Percentiles rank a stretch among this genome's conserved stretches.
Conservation (phyloP, 352 stramenopile genomes). For the Phytopythium delawarense region DNA sequence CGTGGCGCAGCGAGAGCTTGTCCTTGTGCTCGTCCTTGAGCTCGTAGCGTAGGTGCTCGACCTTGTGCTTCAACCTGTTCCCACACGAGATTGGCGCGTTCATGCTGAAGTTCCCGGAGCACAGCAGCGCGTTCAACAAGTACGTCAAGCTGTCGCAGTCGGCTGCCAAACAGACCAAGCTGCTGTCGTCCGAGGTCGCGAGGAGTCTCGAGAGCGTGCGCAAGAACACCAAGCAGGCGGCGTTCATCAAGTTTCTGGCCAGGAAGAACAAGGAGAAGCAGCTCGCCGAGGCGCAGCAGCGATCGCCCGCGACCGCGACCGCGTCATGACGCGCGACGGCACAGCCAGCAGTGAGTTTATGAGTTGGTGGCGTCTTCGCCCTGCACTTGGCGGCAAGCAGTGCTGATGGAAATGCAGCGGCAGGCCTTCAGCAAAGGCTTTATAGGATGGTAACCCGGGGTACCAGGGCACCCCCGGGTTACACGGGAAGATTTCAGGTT, state of each 20-base stretch:
- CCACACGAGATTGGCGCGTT: conserved; percentile 56
- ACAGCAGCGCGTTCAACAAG: conserved; percentile 64
- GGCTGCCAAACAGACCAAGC: conserved; percentile 38
- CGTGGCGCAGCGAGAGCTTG: conserved; percentile 86
- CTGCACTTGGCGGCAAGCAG: neutral
- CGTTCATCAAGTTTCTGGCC: conserved; percentile 57
- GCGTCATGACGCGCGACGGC: neutral
- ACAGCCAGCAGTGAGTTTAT: neutral
- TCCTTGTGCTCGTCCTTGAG: conserved; percentile 93
- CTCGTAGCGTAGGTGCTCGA: conserved; percentile 84
- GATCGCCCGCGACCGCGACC: neutral
- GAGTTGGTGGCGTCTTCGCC: neutral
- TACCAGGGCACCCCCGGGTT: too few species aligned
- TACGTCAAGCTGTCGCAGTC: conserved; percentile 73
- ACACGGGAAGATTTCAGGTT: too few species aligned
- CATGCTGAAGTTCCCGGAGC: conserved; percentile 56
- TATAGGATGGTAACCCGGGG: too few species aligned
- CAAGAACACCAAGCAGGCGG: conserved; percentile 56
- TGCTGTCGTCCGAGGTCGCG: conserved; percentile 15
- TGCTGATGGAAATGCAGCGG: too few species aligned
- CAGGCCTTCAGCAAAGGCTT: too few species aligned
- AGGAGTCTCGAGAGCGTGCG: conserved; percentile 56
- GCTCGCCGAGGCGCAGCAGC: conserved; percentile 5
- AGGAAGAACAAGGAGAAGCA: conserved; percentile 54
- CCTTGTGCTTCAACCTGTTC: conserved; percentile 83